Percentiles rank a stretch among this genome's conserved stretches.
These are phyloP conservation scores for Pleurotus tuber-regium DNA, from an alignment of 768 basidiomycete genomes.

Conservation along the genomic window DNA sequence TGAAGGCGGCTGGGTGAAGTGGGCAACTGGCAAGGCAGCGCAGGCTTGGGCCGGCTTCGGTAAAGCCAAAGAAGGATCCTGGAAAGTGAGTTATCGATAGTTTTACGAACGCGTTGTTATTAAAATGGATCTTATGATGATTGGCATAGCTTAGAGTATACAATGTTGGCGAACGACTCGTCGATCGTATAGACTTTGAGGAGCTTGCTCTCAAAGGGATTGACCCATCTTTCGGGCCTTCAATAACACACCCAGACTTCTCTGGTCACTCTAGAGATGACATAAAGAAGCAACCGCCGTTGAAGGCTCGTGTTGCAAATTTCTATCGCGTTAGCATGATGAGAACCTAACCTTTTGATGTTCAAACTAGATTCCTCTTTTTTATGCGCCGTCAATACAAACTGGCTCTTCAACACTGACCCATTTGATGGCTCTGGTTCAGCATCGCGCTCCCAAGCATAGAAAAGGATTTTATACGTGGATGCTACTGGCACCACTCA, in stretches of 20 bases:
- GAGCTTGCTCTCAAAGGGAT: conserved; percentile 73
- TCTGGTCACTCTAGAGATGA: conserved; percentile 17
- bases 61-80: conserved; percentile 58
- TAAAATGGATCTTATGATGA: not conserved
- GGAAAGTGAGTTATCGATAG: conserved; percentile 58
- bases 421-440: conserved; percentile 52
- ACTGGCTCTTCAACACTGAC: conserved; percentile 31
- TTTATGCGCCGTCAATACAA: conserved; percentile 52
- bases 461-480: conserved; percentile 63
- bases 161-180: conserved; percentile 61
- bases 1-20: conserved; percentile 44
- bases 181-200: conserved; percentile 77
- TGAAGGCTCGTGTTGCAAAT: not conserved
- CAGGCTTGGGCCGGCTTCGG: conserved; percentile 67
- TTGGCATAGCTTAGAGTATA: conserved; percentile 53
- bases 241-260: conserved; percentile 26
- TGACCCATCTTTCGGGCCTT: conserved; percentile 68
- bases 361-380: conserved; percentile 54
- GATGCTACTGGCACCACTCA: conserved; percentile 66
- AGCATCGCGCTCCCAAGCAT: conserved; percentile 60
- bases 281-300: conserved; percentile 14
- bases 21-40: conserved; percentile 49
- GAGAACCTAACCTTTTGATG: not conserved
- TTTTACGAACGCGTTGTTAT: conserved; percentile 6
- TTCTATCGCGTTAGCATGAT: not conserved